Percentiles rank a stretch among this genome's conserved stretches.
Conservation (phyloP, 805 yeast species). For the Metschnikowia santaceciliae region DNA sequence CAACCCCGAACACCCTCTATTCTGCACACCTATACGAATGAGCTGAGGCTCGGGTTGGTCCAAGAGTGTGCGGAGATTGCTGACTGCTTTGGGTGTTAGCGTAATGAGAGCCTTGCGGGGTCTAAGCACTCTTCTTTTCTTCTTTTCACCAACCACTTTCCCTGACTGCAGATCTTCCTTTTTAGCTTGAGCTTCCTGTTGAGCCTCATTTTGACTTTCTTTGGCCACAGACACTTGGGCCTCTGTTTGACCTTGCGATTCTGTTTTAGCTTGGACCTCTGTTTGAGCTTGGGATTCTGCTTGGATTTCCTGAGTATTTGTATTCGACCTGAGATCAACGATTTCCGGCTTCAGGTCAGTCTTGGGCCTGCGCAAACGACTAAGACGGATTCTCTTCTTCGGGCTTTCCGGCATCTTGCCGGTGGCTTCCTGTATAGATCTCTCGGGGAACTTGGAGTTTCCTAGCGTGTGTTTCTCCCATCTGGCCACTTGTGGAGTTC, state of each 20-base stretch:
- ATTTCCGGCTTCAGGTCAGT: neutral
- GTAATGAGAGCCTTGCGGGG: conserved; percentile 91
- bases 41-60: conserved; percentile 84
- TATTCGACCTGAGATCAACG: neutral
- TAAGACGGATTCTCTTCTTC: neutral
- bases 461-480: conserved; percentile 12
- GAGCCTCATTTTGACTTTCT: no score
- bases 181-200: no score
- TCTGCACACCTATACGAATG: conserved; percentile 89
- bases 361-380: conserved; percentile 1
- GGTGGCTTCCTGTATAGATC: neutral
- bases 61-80: conserved; percentile 62
- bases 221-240: no score
- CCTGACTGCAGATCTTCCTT: neutral
- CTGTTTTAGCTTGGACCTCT: neutral
- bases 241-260: no score
- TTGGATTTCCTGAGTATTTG: no score
- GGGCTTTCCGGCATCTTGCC: neutral
- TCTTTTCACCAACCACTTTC: conserved; percentile 8
- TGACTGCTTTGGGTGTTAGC: conserved; percentile 68
- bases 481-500: neutral
- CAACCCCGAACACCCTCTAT: conserved; percentile 95
- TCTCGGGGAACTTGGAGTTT: neutral
- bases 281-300: neutral
- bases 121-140: conserved; percentile 58